A percentile compares a stretch with the other conserved stretches of the same genome.
Evolutionary conservation across 768 basidiomycete genomes (phyloP).

Genomic region (Pleurotus salmoneostramineus): DNA sequence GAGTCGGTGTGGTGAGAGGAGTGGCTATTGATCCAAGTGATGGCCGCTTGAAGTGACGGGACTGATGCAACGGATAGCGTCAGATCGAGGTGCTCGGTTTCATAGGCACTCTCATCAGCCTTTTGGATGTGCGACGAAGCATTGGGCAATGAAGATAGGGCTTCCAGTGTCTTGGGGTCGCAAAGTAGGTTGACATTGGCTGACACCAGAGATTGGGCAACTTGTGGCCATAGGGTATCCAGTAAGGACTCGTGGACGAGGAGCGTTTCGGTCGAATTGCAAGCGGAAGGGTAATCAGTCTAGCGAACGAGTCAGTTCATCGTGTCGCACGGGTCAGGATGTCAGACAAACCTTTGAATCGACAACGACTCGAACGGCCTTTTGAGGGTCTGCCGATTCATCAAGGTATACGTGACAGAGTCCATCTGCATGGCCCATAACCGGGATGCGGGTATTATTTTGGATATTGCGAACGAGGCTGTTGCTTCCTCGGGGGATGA

Average conservation of each 20-base stretch:
- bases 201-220: conserved; percentile 68
- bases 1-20: conserved; percentile 94
- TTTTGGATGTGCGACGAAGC: conserved; percentile 43
- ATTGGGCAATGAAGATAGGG: conserved; percentile 40
- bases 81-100: conserved; percentile 84
- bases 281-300: conserved; percentile 94
- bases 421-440: conserved; percentile 99
- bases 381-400: conserved; percentile 70
- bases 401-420: conserved; percentile 90
- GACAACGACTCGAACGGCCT: conserved; percentile 76
- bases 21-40: conserved; percentile 87
- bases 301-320: conserved; percentile 23
- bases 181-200: conserved; percentile 77
- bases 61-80: conserved; percentile 78
- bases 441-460: conserved; percentile 86
- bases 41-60: conserved; percentile 68
- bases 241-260: conserved; percentile 78
- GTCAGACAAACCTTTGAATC: conserved; percentile 76
- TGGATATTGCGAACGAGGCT: conserved; percentile 86
- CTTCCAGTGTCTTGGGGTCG: conserved; percentile 59
- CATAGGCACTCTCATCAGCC: conserved; percentile 64
- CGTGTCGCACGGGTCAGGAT: conserved; percentile 6
- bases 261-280: conserved; percentile 89
- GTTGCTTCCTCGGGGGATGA: conserved; percentile 95
- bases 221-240: conserved; percentile 71